Percentiles rank a stretch among this genome's conserved stretches.
phyloP scores from a whole-genome alignment of 2,329 filamentous ascomycete species.

The Chrysoporthe austroafricana region DNA sequence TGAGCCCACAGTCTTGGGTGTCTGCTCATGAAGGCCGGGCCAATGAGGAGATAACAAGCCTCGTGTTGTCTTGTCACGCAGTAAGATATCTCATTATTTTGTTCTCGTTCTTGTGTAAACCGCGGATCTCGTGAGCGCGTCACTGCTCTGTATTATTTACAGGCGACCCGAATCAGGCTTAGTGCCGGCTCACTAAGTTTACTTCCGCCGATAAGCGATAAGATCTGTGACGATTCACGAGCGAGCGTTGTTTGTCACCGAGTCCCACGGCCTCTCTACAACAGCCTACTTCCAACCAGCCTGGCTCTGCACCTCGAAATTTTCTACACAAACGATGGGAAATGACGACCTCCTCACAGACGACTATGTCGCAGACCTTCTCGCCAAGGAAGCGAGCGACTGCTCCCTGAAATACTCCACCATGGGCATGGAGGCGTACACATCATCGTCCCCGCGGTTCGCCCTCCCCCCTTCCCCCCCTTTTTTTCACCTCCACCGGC shows the following conservation, averaged over 20 bases:
- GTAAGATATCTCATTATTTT: background rate
- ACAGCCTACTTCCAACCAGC: background rate
- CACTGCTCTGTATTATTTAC: background rate
- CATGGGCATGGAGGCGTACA: conserved; percentile 71
- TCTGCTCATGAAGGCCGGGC: background rate
- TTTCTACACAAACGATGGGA: conserved; percentile 39
- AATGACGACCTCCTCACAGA: conserved; percentile 65
- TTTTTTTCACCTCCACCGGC: conserved; percentile 24
- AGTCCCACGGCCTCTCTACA: background rate
- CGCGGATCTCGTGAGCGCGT: background rate
- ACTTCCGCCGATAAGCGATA: conserved; percentile 10
- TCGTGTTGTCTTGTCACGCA: background rate
- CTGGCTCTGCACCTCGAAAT: background rate
- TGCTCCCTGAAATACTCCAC: conserved; percentile 75
- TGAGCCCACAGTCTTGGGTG: background rate
- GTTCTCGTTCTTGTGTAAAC: background rate
- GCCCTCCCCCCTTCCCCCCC: conserved; percentile 27
- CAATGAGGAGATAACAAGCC: background rate
- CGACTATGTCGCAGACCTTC: conserved; percentile 78
- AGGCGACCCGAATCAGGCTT: background rate
- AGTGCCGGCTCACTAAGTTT: background rate
- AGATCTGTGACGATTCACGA: background rate
- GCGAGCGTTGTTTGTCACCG: too few species aligned
- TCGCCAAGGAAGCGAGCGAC: conserved; percentile 78
- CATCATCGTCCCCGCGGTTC: conserved; percentile 35